Base-by-base conservation (phyloP, 345 rosid genomes). In the Atalantia buxifolia region DNA sequence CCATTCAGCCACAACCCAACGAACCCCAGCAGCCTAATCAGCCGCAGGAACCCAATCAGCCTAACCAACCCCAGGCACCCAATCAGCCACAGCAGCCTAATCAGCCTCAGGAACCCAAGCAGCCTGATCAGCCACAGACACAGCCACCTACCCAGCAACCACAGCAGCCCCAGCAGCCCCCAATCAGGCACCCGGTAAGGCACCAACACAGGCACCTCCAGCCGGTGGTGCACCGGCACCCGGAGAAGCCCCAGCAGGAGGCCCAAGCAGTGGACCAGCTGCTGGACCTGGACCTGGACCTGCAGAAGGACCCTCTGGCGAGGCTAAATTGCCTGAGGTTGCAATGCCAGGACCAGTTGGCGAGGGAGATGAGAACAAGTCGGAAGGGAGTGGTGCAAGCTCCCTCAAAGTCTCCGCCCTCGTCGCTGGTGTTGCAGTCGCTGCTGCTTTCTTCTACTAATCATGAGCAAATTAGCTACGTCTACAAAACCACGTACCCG, bases 291-390 rank as follows among this genome's bases (percentile, higher is more conserved):
- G n/a, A n/a, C n/a, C n/a, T n/a, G 50, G 50, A 42, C 50, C 50
- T 42, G 50, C 50, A 42, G 50, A 50, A 50, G 21, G 21, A 5
- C 56, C 56, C 22, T 50, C 50, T 12, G 50, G 50, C 19, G 56
- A 50, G 56, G 56, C 24, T 31, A 13, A 31, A 42, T 31, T 18
- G 42, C 60, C 70, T 28, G 86, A 75, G 4, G 81, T 78, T 42
- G 88, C 87, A 4, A 85, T 83, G 22, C 76, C 89, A 0, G 89
- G 85, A 69, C 84, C 89, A 4, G 33, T 83, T 1, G 88, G 88
- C 24, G 21, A 14, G 21, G 80, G 80, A 31, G 3, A n/a, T 28
- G 86, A 66, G 76, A 25, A 75, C 5, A 33, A 72, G 13, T 70
- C 83, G 0, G 78, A 76, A 9, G 55, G 61, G 6, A 65, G 76